These are phyloP conservation scores for Wickerhamomyces pijperi DNA, from an alignment of 805 yeast genomes.

Conservation along the genomic window DNA sequence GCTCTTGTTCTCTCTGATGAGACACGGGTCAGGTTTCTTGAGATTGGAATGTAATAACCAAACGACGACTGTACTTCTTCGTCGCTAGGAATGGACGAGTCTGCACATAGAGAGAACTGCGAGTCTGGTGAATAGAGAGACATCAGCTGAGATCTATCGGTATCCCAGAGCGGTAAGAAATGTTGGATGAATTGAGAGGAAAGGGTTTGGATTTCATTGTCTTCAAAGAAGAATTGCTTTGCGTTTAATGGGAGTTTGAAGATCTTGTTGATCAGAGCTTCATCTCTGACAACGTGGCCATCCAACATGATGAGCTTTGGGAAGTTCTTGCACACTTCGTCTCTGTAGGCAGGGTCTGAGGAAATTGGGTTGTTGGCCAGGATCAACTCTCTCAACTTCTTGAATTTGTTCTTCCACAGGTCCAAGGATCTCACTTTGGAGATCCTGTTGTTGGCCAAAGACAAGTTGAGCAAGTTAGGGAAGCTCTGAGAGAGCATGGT, in stretches of 20 bases:
- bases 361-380: conserved; percentile 67
- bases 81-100: conserved; percentile 51
- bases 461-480: conserved; percentile 69
- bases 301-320: conserved; percentile 76
- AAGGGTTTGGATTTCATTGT: conserved; percentile 51
- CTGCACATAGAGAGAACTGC: conserved; percentile 73
- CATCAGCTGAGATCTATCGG: conserved; percentile 57
- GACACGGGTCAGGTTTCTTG: conserved; percentile 67
- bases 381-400: conserved; percentile 63
- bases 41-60: conserved; percentile 58
- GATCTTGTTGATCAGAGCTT: conserved; percentile 39
- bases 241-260: conserved; percentile 43
- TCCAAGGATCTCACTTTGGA: conserved; percentile 50
- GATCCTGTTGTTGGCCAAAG: conserved; percentile 69
- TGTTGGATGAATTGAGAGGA: conserved; percentile 73
- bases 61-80: conserved; percentile 30
- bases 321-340: conserved; percentile 58
- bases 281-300: conserved; percentile 71
- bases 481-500: conserved; percentile 59
- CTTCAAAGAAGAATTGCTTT: conserved; percentile 73
- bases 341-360: conserved; percentile 33
- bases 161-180: conserved; percentile 74
- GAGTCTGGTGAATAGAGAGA: conserved; percentile 73
- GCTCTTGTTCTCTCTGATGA: conserved; percentile 41
- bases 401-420: conserved; percentile 67